Evolutionary conservation across 2,329 filamentous ascomycete genomes (phyloP).

Genomic region (Trichophyton simii): DNA sequence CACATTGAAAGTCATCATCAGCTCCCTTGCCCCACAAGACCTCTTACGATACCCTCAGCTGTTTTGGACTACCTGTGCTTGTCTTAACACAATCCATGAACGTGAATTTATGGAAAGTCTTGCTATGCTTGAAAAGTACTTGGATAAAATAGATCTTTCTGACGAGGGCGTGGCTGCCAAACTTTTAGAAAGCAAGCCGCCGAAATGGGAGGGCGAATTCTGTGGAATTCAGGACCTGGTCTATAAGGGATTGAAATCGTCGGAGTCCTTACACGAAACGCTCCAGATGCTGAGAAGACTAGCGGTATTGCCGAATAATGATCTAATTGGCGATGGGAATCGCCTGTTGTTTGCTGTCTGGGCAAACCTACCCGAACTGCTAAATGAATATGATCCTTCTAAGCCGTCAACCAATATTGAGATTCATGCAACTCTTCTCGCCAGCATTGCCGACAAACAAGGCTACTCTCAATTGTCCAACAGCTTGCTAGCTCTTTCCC

Average conservation of each 20-base stretch:
- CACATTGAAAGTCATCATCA: slow-evolving; percentile 81
- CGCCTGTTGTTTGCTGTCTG: slow-evolving; percentile 75
- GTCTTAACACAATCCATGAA: slow-evolving; percentile 92
- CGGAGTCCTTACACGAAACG: slow-evolving; percentile 64
- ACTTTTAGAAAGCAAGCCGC: slow-evolving; percentile 65
- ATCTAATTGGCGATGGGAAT: slow-evolving; percentile 68
- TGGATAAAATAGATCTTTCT: slow-evolving; percentile 71
- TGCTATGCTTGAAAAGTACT: slow-evolving; percentile 76
- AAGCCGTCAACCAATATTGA: slow-evolving; percentile 44
- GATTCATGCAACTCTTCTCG: slow-evolving; percentile 56
- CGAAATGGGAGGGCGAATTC: slow-evolving; percentile 79
- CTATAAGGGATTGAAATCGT: slow-evolving; percentile 86
- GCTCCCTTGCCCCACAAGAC: slow-evolving; percentile 65
- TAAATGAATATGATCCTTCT: slow-evolving; percentile 60
- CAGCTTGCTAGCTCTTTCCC: slow-evolving; percentile 58
- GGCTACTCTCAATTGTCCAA: slow-evolving; percentile 54
- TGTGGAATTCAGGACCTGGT: slow-evolving; percentile 74
- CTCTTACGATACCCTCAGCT: slow-evolving; percentile 84
- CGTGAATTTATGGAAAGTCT: slow-evolving; percentile 84
- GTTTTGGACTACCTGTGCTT: slow-evolving; percentile 96
- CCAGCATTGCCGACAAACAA: slow-evolving; percentile 60
- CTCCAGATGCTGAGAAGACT: slow-evolving; percentile 67
- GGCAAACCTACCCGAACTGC: slow-evolving; percentile 79
- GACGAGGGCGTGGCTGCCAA: slow-evolving; percentile 55
- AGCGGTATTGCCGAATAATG: slow-evolving; percentile 63